Percentiles rank a stretch among this genome's conserved stretches.
phyloP scores from a whole-genome alignment of 2,329 filamentous ascomycete genomes.

The Beauveria scarabaeidicola region DNA sequence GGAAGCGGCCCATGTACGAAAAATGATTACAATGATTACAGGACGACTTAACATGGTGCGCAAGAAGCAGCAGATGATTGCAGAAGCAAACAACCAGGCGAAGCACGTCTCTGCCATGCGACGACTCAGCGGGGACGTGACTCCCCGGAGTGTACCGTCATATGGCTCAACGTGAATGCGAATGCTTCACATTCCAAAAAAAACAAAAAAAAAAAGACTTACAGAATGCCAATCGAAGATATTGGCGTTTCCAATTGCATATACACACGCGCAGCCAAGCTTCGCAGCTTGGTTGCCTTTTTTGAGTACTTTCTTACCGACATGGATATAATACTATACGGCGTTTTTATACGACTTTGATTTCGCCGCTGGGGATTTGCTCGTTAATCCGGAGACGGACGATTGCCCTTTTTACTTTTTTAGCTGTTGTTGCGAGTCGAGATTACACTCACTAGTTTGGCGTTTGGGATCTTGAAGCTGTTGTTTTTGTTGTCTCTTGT shows the following conservation, averaged over 20 bases:
- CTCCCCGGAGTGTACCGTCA: slow-evolving; percentile 45
- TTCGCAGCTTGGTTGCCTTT: slow-evolving; percentile 1
- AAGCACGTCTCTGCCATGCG: slow-evolving; percentile 33
- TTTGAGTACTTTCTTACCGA: not conserved
- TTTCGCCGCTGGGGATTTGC: not conserved
- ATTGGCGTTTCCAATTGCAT: not conserved
- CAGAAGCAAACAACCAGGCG: slow-evolving; percentile 43
- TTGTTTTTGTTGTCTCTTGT: not conserved
- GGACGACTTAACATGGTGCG: slow-evolving; percentile 46
- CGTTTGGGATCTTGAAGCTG: not conserved
- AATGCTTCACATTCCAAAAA: not conserved
- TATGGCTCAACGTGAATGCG: slow-evolving; percentile 29
- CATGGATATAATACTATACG: not conserved
- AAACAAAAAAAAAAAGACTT: not conserved
- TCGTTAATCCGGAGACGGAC: not conserved
- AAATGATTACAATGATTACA: slow-evolving; percentile 57
- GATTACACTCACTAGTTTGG: not conserved
- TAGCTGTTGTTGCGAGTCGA: not conserved
- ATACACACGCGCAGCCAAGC: slow-evolving; percentile 4
- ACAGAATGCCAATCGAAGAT: not conserved
- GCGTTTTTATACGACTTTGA: not conserved
- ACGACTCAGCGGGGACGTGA: slow-evolving; percentile 47
- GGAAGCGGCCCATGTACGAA: slow-evolving; percentile 64
- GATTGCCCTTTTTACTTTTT: not conserved
- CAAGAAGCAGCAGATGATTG: slow-evolving; percentile 54